phyloP scores from a whole-genome alignment of 331 rosid genomes.

The Telfairia occidentalis region DNA sequence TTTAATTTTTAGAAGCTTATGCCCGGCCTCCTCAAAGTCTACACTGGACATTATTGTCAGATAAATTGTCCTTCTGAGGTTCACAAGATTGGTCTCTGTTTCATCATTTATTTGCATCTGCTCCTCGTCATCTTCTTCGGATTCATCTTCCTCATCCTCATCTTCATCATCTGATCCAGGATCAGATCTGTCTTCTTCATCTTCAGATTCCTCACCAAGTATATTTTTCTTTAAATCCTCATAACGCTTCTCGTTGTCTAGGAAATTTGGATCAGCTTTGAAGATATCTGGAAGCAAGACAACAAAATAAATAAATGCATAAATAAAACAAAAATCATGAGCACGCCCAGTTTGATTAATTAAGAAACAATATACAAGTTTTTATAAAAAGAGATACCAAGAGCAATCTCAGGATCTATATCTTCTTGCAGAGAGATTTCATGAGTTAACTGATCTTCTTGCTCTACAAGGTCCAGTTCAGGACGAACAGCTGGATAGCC shows the following conservation, averaged over 20 bases:
- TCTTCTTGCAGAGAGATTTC: slow-evolving; percentile 76
- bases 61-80: slow-evolving; percentile 76
- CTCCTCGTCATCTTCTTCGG: slow-evolving; percentile 58
- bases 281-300: slow-evolving; percentile 46
- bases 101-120: slow-evolving; percentile 63
- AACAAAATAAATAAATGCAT: not conserved
- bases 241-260: slow-evolving; percentile 62
- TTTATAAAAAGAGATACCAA: slow-evolving; percentile 36
- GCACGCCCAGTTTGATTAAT: slow-evolving; percentile 3
- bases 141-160: slow-evolving; percentile 25
- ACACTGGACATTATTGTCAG: slow-evolving; percentile 84
- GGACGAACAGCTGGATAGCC: slow-evolving; percentile 93
- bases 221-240: slow-evolving; percentile 65
- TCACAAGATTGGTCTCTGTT: slow-evolving; percentile 78
- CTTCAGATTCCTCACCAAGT: slow-evolving; percentile 83
- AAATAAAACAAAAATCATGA: not conserved
- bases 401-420: slow-evolving; percentile 61
- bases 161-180: slow-evolving; percentile 42
- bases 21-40: slow-evolving; percentile 96
- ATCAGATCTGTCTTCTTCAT: slow-evolving; percentile 60
- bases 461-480: slow-evolving; percentile 86
- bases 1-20: slow-evolving; percentile 75
- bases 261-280: slow-evolving; percentile 61
- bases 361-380: slow-evolving; percentile 5
- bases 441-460: slow-evolving; percentile 87